phyloP scores from a whole-genome alignment of 1,284 basidiomycete species.

The Trichosporon sp. region DNA sequence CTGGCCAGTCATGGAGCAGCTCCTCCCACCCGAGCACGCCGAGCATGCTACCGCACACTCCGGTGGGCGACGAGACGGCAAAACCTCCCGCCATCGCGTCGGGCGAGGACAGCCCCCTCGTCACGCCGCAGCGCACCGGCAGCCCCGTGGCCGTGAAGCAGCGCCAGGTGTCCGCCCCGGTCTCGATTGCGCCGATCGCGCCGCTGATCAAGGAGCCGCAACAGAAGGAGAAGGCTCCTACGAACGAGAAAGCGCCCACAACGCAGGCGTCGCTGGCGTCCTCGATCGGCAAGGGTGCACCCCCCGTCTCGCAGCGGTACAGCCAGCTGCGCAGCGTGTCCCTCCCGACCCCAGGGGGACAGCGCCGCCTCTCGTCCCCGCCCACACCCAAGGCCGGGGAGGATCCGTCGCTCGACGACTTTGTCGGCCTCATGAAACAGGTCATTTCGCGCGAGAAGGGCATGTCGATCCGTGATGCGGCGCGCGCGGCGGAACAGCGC shows the following conservation, averaged over 20 bases:
- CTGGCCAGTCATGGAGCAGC: slow-evolving; percentile 11
- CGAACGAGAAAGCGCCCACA: too few species aligned
- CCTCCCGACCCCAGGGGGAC: not conserved
- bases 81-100: not conserved
- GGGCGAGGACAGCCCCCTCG: not conserved
- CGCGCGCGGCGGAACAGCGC: slow-evolving; percentile 20
- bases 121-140: slow-evolving; percentile 14
- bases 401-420: slow-evolving; percentile 24
- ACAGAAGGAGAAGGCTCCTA: not conserved
- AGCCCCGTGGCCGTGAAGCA: slow-evolving; percentile 2
- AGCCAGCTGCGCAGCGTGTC: not conserved
- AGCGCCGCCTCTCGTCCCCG: not conserved
- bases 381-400: not conserved
- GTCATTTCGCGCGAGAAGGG: slow-evolving; percentile 28
- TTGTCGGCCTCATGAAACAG: slow-evolving; percentile 25
- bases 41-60: not conserved
- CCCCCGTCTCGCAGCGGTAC: slow-evolving; percentile 1
- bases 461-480: slow-evolving; percentile 25
- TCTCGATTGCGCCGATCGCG: not conserved
- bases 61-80: not conserved
- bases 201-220: slow-evolving; percentile 12
- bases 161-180: not conserved
- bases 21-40: not conserved
- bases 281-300: not conserved
- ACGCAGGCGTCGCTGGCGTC: not conserved